These are phyloP conservation scores for Narthecium ossifragum DNA, from an alignment of 106 monocot species.

Conservation along the genomic window DNA sequence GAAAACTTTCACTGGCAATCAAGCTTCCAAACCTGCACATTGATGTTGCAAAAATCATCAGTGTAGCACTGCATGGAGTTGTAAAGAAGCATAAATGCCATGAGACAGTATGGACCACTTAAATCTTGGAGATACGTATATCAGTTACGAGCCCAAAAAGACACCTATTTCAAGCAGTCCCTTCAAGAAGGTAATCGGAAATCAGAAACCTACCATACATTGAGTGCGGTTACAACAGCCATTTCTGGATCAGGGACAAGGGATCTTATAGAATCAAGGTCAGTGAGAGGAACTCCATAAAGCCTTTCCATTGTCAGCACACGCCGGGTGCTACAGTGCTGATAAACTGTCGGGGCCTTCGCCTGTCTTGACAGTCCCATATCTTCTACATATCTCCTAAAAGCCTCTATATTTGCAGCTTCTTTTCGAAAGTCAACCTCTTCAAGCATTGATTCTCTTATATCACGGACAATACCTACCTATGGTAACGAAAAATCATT, in stretches of 20 bases:
- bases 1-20: slow-evolving; percentile 83
- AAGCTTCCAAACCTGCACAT: slow-evolving; percentile 91
- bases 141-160: too few relatives aligned
- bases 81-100: too few relatives aligned
- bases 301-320: slow-evolving; percentile 96
- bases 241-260: slow-evolving; percentile 79
- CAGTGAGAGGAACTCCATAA: slow-evolving; percentile 95
- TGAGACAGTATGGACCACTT: too few relatives aligned
- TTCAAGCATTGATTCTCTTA: slow-evolving; percentile 95
- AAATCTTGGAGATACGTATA: too few relatives aligned
- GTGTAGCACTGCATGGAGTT: too few relatives aligned
- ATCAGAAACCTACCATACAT: slow-evolving; percentile 65
- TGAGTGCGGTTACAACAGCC: slow-evolving; percentile 81
- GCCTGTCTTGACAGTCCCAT: slow-evolving; percentile 80
- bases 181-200: too few relatives aligned
- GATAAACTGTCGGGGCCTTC: slow-evolving; percentile 76
- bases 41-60: too few relatives aligned
- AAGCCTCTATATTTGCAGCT: slow-evolving; percentile 80
- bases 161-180: too few relatives aligned
- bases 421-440: slow-evolving; percentile 92
- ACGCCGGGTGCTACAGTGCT: slow-evolving; percentile 65
- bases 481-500: too few relatives aligned
- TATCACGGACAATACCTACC: slow-evolving; percentile 85
- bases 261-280: slow-evolving; percentile 87
- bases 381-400: slow-evolving; percentile 63